Evolutionary conservation across 169 alveolate genomes (phyloP).

Genomic region (Plasmodium coatneyi): DNA sequence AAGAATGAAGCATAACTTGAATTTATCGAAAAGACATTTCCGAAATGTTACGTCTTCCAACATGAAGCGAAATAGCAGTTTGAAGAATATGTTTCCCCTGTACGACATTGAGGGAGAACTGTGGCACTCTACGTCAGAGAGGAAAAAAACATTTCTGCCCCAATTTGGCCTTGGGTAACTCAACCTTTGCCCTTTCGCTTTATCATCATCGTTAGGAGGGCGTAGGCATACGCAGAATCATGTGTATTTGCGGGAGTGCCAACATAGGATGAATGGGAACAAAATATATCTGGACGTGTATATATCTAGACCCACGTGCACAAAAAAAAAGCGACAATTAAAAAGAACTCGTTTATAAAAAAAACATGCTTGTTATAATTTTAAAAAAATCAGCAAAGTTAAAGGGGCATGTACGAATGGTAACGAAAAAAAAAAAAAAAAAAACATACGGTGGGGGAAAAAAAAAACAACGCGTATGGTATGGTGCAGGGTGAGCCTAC

Average conservation of each 20-base stretch:
- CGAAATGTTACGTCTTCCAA: neutral
- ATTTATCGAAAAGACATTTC: neutral
- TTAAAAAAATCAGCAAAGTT: neutral
- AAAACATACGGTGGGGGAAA: neutral
- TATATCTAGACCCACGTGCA: neutral
- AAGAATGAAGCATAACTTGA: slow-evolving; percentile 10
- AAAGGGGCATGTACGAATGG: neutral
- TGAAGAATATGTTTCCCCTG: slow-evolving; percentile 36
- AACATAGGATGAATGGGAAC: neutral
- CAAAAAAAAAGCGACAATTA: neutral
- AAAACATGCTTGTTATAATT: neutral
- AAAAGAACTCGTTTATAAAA: neutral
- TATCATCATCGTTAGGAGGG: neutral
- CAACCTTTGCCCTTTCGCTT: neutral
- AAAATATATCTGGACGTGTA: neutral
- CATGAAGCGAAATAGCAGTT: slow-evolving; percentile 11
- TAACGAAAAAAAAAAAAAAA: neutral
- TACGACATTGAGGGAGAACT: slow-evolving; percentile 62
- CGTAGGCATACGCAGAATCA: neutral
- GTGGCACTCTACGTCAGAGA: slow-evolving; percentile 37
- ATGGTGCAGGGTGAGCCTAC: neutral
- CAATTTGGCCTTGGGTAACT: slow-evolving; percentile 31
- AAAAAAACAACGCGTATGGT: neutral
- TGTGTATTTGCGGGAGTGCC: neutral
- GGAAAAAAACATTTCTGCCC: slow-evolving; percentile 23